A percentile compares a stretch with the other conserved stretches of the same genome.
Evolutionary conservation across 129 eudicot genomes (phyloP).

Genomic region (Chrysanthemum seticuspe): DNA sequence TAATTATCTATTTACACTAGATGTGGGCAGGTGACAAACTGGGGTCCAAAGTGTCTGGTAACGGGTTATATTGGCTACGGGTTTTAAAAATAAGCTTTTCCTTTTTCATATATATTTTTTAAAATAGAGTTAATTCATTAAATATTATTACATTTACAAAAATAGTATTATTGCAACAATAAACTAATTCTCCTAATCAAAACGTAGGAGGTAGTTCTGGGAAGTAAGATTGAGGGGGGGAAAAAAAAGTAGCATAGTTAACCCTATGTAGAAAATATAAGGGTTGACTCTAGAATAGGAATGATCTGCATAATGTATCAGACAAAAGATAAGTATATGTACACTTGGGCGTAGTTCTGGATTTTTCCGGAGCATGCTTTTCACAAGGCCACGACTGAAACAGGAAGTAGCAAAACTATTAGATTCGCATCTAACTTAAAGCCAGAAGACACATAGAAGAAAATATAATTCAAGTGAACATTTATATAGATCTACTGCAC

Average conservation of each 20-base stretch:
- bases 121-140: too few species aligned
- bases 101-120: too few species aligned
- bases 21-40: too few species aligned
- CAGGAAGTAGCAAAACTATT: constrained; percentile 17
- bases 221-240: too few species aligned
- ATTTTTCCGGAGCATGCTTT: constrained; percentile 93
- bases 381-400: constrained; percentile 83
- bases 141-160: too few species aligned
- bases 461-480: background rate
- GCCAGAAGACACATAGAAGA: constrained; percentile 11
- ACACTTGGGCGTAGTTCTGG: constrained; percentile 96
- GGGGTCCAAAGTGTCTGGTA: too few species aligned
- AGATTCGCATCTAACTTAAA: constrained; percentile 16
- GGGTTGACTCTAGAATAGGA: constrained; percentile 8
- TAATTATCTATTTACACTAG: background rate
- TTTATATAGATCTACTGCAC: background rate
- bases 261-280: constrained; percentile 13
- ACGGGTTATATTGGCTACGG: too few species aligned
- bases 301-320: background rate
- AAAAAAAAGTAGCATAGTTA: constrained; percentile 1
- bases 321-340: constrained; percentile 31
- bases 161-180: too few species aligned
- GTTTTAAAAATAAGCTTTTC: too few species aligned
- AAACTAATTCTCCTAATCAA: too few species aligned
- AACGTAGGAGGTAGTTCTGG: too few species aligned